phyloP scores from a whole-genome alignment of 495 filamentous ascomycete genomes.

The Podospora tetraspora region DNA sequence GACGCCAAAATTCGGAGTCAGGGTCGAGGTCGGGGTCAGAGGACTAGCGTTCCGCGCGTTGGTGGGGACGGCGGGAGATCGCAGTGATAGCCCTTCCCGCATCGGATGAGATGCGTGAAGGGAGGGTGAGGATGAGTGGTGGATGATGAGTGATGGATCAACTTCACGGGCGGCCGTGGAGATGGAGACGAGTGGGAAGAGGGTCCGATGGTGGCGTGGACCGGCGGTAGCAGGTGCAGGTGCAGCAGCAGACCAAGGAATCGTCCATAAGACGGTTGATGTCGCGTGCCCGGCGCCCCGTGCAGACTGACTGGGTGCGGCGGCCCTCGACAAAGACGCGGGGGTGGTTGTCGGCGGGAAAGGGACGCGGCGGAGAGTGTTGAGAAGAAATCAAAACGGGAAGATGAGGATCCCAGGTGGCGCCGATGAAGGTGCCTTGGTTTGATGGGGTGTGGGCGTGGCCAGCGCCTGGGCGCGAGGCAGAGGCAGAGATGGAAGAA shows the following conservation, averaged over 20 bases:
- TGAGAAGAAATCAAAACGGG: slow-evolving; percentile 1
- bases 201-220: slow-evolving; percentile 6
- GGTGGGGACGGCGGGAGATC: slow-evolving; percentile 9
- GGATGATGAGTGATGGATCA: neutral
- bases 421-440: neutral
- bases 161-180: neutral
- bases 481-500: neutral
- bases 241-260: slow-evolving; percentile 19
- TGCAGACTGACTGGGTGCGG: slow-evolving; percentile 14
- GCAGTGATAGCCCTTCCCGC: slow-evolving; percentile 11
- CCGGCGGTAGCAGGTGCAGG: slow-evolving; percentile 14
- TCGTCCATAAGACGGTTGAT: slow-evolving; percentile 28
- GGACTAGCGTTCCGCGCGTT: slow-evolving; percentile 8
- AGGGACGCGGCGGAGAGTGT: slow-evolving; percentile 9
- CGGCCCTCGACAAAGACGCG: neutral
- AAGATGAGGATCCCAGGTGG: slow-evolving; percentile 2
- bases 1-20: slow-evolving; percentile 16
- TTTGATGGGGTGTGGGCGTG: neutral
- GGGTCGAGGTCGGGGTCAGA: neutral
- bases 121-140: too few species aligned
- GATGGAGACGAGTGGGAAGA: slow-evolving; percentile 4
- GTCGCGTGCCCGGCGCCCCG: slow-evolving; percentile 25
- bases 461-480: slow-evolving; percentile 7
- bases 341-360: neutral
- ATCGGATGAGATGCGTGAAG: neutral